Conservation (phyloP, 495 filamentous ascomycete species). For the Neurospora tetraspora region DNA sequence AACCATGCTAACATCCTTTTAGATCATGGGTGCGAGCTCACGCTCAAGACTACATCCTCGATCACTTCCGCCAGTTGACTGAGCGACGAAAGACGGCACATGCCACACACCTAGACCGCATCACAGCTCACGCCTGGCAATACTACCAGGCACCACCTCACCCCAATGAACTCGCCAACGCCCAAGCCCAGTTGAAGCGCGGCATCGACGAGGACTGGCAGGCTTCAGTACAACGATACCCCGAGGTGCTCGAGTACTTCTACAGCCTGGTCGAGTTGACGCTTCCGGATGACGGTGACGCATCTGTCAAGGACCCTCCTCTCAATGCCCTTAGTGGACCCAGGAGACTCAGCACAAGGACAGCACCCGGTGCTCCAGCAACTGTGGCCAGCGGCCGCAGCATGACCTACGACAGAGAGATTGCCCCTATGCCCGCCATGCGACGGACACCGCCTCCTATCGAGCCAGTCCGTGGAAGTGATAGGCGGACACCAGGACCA, state of each 20-base stretch:
- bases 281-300: conserved; percentile 44
- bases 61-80: conserved; percentile 53
- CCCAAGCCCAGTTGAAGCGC: conserved; percentile 49
- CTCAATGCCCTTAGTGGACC: conserved; percentile 40
- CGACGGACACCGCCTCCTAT: conserved; percentile 24
- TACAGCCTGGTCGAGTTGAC: conserved; percentile 53
- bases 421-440: conserved; percentile 1
- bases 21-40: conserved; percentile 62
- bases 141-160: conserved; percentile 45
- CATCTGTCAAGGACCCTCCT: conserved; percentile 44
- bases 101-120: conserved; percentile 42
- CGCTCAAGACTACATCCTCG: conserved; percentile 58
- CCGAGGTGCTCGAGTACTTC: conserved; percentile 65
- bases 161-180: conserved; percentile 46
- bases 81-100: conserved; percentile 50
- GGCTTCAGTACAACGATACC: conserved; percentile 56
- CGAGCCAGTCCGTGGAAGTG: conserved; percentile 16
- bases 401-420: conserved; percentile 20
- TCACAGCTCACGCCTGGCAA: conserved; percentile 48
- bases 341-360: conserved; percentile 25
- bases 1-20: conserved; percentile 15
- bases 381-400: conserved; percentile 27
- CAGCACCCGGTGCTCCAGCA: conserved; percentile 11
- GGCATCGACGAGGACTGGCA: conserved; percentile 70
- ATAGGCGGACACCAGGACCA: conserved; percentile 24